Base-by-base conservation (phyloP, 192 early-diverging fungal genomes). In the Pecoramyces ruminantium region DNA sequence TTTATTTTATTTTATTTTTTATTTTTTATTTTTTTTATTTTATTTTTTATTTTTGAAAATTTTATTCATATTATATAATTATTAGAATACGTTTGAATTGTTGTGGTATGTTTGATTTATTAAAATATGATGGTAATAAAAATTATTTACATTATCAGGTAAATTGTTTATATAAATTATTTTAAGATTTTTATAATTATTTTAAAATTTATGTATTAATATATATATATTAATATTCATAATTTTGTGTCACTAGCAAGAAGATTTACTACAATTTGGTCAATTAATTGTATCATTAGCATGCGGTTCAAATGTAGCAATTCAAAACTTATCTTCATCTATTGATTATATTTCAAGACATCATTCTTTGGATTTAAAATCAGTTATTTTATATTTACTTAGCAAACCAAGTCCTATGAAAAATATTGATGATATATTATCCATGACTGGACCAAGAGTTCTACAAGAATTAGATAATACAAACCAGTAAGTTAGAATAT, bases 281-380 rank as follows among this genome's bases (percentile, higher is more conserved):
- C 91, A 94, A 78, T 82, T 96, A 29, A 87, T 95, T 80, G 87
- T 95, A 38, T 87, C 92, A 4, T 87, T 96, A 9, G 92, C 94
- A 17, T 94, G 93, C 84, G 92, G 93, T 58, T 90, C 92, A 3
- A 84, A 92, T 18, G 83, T 86, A 13, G 88, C 92, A 12, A 85
- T 92, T 15, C 89, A 92, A 78, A 93, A 95, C 81, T 85, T 95
- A 34, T 86, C 89, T 38, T 91, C 92, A 85, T 93, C 91, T 5
- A 88, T 97, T 42, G 94, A 95, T 8, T 90, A 90, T 82, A 90
- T 97, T 58, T 87, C 92, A 15, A 89, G 92, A 13, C 85, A 89
- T 78, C 95, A 93, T 85, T 92, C 94, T 17, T 84, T 88, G 3
- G 94, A 96, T 81, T 83, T 98, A 77, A 95, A 94, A 85, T 94